Conservation (phyloP, 352 stramenopile species). For the Aphanomyces invadans region DNA sequence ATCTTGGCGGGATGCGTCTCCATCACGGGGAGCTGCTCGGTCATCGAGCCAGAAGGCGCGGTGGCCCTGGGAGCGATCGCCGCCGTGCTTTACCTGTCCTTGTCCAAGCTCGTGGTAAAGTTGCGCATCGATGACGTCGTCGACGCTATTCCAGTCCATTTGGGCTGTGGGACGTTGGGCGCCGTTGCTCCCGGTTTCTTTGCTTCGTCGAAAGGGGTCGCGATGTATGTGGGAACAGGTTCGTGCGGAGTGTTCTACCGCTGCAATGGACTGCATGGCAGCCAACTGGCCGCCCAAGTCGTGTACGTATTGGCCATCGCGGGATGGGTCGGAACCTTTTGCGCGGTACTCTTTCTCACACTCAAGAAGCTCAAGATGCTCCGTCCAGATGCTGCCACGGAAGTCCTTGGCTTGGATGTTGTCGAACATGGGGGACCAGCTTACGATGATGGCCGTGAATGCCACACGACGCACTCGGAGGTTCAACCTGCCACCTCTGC, state of each 20-base stretch:
- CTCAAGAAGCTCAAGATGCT: slow-evolving; percentile 25
- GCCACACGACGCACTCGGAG: not conserved
- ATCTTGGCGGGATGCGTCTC: slow-evolving; percentile 63
- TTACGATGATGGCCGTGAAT: slow-evolving; percentile 10
- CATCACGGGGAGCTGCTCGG: slow-evolving; percentile 65
- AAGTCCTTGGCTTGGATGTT: slow-evolving; percentile 25
- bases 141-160: slow-evolving; percentile 73
- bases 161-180: slow-evolving; percentile 63
- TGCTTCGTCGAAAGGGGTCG: slow-evolving; percentile 32
- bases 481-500: not conserved
- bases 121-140: slow-evolving; percentile 73
- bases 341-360: slow-evolving; percentile 38
- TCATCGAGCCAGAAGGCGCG: slow-evolving; percentile 54
- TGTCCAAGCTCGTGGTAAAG: slow-evolving; percentile 33
- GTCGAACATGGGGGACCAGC: slow-evolving; percentile 28
- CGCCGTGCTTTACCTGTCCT: slow-evolving; percentile 55
- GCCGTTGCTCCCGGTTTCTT: slow-evolving; percentile 63
- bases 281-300: slow-evolving; percentile 33
- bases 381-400: slow-evolving; percentile 23
- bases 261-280: slow-evolving; percentile 29
- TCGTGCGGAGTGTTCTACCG: slow-evolving; percentile 29
- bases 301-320: slow-evolving; percentile 27
- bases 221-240: slow-evolving; percentile 27
- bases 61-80: slow-evolving; percentile 36
- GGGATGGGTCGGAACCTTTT: slow-evolving; percentile 23